phyloP scores from a whole-genome alignment of 306 rosid species.

The peach (Prunus persica) region DNA sequence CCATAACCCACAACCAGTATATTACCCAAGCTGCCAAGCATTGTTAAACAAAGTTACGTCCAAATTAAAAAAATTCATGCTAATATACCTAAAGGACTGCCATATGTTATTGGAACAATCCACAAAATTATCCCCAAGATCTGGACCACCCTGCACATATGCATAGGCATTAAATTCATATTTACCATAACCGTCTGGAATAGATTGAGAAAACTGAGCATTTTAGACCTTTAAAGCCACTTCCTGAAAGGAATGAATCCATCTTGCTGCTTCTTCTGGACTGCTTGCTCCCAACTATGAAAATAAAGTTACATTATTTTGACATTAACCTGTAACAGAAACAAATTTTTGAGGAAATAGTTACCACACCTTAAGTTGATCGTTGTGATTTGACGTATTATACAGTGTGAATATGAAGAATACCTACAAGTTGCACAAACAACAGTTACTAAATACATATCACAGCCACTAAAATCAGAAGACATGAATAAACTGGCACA shows the following conservation, averaged over 20 bases:
- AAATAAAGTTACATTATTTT: not conserved
- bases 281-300: constrained; percentile 39
- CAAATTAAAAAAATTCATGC: not conserved
- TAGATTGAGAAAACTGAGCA: not conserved
- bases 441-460: not conserved
- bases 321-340: not conserved
- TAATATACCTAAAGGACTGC: constrained; percentile 35
- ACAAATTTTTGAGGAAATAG: not conserved
- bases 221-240: constrained; percentile 17
- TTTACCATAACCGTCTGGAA: not conserved
- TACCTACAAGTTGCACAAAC: constrained; percentile 19
- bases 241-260: constrained; percentile 40
- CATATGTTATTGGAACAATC: constrained; percentile 33
- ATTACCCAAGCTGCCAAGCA: not conserved
- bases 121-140: constrained; percentile 10
- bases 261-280: constrained; percentile 40
- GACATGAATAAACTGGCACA: constrained; percentile 3
- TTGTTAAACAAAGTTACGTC: not conserved
- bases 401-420: constrained; percentile 34
- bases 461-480: not conserved
- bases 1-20: not conserved
- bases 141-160: constrained; percentile 29
- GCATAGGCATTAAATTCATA: constrained; percentile 19
- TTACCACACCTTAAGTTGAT: constrained; percentile 32
- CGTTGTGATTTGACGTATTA: constrained; percentile 37